Conservation (phyloP, 441 rosid genomes). For the Syzygium syzygioides region DNA sequence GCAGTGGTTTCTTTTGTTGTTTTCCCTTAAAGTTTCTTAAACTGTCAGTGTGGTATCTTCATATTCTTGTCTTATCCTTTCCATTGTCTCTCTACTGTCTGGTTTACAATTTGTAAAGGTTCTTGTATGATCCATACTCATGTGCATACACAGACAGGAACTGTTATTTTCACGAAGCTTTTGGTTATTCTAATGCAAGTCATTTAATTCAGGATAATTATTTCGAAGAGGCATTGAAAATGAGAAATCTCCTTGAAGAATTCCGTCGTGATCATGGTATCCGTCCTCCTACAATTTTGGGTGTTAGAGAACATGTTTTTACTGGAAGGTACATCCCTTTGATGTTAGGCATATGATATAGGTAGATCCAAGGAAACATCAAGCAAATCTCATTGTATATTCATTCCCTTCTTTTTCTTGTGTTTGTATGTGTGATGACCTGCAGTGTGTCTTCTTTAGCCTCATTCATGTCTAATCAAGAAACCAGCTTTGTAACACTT, state of each 20-base stretch:
- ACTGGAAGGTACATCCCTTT: conserved; percentile 72
- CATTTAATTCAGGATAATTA: conserved; percentile 68
- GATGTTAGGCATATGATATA: not conserved
- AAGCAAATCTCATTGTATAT: not conserved
- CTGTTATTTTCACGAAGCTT: not conserved
- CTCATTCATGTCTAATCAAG: conserved; percentile 96
- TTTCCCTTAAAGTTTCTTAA: not conserved
- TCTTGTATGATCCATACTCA: not conserved
- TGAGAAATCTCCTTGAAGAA: conserved; percentile 97
- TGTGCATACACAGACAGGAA: not conserved
- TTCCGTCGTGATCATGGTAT: conserved; percentile 80
- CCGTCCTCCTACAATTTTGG: conserved; percentile 91
- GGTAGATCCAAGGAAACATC: not conserved
- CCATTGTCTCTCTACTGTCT: not conserved
- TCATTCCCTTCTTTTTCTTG: not conserved
- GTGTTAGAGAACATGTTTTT: conserved; percentile 96
- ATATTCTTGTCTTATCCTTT: not conserved
- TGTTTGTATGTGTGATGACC: conserved; percentile 9
- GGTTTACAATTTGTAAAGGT: not conserved
- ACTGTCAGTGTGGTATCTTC: not conserved
- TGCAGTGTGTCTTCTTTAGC: conserved; percentile 99
- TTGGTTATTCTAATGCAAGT: not conserved
- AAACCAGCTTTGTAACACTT: conserved; percentile 90
- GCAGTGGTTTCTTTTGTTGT: not conserved
- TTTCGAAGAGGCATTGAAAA: conserved; percentile 97